Evolutionary conservation across 768 basidiomycete species (phyloP), one percentile per base, ranked within the genome.

Genomic region (Phaffia australis): DNA sequence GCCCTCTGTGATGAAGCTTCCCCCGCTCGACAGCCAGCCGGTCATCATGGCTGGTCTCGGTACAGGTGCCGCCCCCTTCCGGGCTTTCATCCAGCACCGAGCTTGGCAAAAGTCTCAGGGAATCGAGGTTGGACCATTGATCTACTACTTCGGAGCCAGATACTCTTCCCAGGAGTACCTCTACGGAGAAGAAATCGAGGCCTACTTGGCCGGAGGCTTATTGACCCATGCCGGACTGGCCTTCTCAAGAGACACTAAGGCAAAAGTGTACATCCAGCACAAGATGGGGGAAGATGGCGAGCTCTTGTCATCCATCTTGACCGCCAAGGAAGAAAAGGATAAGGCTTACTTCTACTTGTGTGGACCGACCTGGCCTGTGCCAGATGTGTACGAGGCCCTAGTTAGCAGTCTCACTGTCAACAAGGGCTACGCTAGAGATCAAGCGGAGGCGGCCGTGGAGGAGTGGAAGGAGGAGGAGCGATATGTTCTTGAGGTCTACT

Each of bases 341-440:
- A 72, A 73, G 29, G 75, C 76, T 18, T 82, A 85, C 69, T 99
- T 99, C 79, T 98, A 97, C 77, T 81, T 99, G 55, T 97, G 95
- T 75, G 94, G 94, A 30, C 95, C 94, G 48, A 98, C 94, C 30
- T 95, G 93, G 94, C 95, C 95, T n/a, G 94, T 98, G 25, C 92
- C 95, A 1, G 95, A 98, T 73, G 91, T 99, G 6, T 94, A 88
- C 73, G 87, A 94, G 76, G 89, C 95, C 0, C 80, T 99, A 58
- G 86, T 93, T 25, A 84, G 84, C 23, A 87, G 90, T 2, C 79
- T 97, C 69, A 82, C 81, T 30, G 83, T 84, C 74, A 84, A 85
- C 72, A 84, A 85, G 68, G 84, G 84, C 19, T 79, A 83, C 74
- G 81, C 83, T 16, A 78, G 80, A 55, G 80, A 82, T 64, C 75